phyloP scores from a whole-genome alignment of 108 stramenopile species.

The Asterionellopsis glacialis region DNA sequence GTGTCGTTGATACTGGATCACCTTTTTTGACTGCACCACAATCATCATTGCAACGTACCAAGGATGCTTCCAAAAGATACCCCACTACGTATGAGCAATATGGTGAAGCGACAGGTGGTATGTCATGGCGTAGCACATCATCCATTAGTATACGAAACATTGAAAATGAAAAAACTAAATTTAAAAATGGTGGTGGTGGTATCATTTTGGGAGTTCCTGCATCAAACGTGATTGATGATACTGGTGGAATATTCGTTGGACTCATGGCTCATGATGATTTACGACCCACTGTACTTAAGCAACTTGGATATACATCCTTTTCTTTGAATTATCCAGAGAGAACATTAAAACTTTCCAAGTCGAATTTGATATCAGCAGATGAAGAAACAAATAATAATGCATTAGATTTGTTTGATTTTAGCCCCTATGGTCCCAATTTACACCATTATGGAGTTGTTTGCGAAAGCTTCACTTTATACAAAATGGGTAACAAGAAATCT shows the following conservation, averaged over 20 bases:
- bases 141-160: slow-evolving; percentile 8
- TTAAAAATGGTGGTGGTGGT: not conserved
- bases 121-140: slow-evolving; percentile 37
- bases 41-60: not conserved
- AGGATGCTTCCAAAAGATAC: not conserved
- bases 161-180: not conserved
- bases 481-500: too few species aligned
- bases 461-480: not conserved
- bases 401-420: slow-evolving; percentile 16
- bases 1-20: slow-evolving; percentile 61
- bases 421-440: slow-evolving; percentile 24
- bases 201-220: slow-evolving; percentile 38
- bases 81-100: slow-evolving; percentile 21
- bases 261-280: slow-evolving; percentile 46
- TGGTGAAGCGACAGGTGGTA: slow-evolving; percentile 12
- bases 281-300: slow-evolving; percentile 51
- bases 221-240: slow-evolving; percentile 27
- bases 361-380: not conserved
- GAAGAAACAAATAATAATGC: not conserved
- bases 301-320: slow-evolving; percentile 38
- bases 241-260: slow-evolving; percentile 61
- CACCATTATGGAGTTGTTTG: slow-evolving; percentile 33
- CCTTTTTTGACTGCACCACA: slow-evolving; percentile 50
- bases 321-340: slow-evolving; percentile 19
- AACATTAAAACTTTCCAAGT: not conserved